phyloP scores from a whole-genome alignment of 2,329 filamentous ascomycete species.

The Neocucurbitaria cava region DNA sequence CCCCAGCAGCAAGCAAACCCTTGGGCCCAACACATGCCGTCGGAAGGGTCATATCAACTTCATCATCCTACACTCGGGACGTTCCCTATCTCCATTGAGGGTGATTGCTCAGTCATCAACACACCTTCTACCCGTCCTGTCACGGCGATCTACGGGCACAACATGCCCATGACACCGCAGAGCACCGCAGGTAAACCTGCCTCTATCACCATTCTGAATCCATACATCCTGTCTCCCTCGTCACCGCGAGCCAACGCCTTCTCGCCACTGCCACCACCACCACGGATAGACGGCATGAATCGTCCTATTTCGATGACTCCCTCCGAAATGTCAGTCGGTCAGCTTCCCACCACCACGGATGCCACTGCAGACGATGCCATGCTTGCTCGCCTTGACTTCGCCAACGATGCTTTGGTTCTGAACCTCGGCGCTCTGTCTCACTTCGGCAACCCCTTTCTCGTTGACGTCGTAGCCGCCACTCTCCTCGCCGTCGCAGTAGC shows the following conservation, averaged over 20 bases:
- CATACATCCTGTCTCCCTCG: conserved; percentile 47
- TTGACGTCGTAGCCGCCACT: conserved; percentile 53
- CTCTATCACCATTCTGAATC: conserved; percentile 47
- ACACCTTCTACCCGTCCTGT: conserved; percentile 47
- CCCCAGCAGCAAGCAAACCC: conserved; percentile 46
- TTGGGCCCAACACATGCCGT: conserved; percentile 46
- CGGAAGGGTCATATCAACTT: conserved; percentile 52
- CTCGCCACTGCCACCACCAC: conserved; percentile 39
- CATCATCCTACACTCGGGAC: conserved; percentile 54
- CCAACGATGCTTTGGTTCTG: conserved; percentile 50
- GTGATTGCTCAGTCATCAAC: conserved; percentile 50
- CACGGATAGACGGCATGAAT: conserved; percentile 27
- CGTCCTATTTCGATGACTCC: conserved; percentile 42
- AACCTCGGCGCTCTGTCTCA: conserved; percentile 53
- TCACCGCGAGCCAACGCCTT: conserved; percentile 42
- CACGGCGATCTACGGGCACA: conserved; percentile 49
- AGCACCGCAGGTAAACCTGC: conserved; percentile 35
- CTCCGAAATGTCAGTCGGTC: conserved; percentile 41
- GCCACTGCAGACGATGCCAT: conserved; percentile 47
- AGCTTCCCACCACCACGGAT: conserved; percentile 46
- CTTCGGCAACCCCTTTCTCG: conserved; percentile 54
- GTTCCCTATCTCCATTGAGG: conserved; percentile 52
- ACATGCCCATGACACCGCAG: conserved; percentile 47
- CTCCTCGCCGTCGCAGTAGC: conserved; percentile 55
- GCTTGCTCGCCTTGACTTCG: conserved; percentile 55